Percentiles rank a stretch among this genome's conserved stretches.
These are phyloP conservation scores for Kodamaea lidongshanica DNA, from an alignment of 805 yeast species.

Conservation along the genomic window DNA sequence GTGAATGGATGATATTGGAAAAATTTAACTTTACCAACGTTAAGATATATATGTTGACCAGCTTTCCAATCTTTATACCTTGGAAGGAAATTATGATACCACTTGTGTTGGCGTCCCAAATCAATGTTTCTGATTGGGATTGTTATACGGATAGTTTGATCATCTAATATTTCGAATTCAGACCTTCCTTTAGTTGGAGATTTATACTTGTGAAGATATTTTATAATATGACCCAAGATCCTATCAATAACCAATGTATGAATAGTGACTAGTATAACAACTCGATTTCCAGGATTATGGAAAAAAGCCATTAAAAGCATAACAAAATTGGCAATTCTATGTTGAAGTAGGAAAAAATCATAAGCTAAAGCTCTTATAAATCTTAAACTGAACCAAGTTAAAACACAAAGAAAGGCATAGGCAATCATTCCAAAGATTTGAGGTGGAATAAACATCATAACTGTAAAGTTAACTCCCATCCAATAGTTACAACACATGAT, in stretches of 20 bases:
- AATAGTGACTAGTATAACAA: slow-evolving; percentile 34
- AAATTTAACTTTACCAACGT: slow-evolving; percentile 30
- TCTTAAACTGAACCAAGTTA: slow-evolving; percentile 31
- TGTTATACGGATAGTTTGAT: slow-evolving; percentile 32
- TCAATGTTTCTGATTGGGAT: slow-evolving; percentile 27
- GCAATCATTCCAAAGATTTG: slow-evolving; percentile 47
- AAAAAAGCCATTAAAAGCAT: slow-evolving; percentile 39
- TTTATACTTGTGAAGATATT: slow-evolving; percentile 25
- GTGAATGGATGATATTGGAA: slow-evolving; percentile 46
- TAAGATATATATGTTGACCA: slow-evolving; percentile 43
- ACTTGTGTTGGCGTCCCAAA: slow-evolving; percentile 12
- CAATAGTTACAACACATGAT: slow-evolving; percentile 32
- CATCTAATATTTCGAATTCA: slow-evolving; percentile 35
- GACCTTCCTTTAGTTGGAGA: slow-evolving; percentile 37
- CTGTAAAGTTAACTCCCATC: slow-evolving; percentile 30
- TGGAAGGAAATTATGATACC: slow-evolving; percentile 29
- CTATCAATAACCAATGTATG: slow-evolving; percentile 40
- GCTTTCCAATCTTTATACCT: slow-evolving; percentile 40
- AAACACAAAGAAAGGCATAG: slow-evolving; percentile 29
- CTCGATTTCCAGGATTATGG: slow-evolving; percentile 33
- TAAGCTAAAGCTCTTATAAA: slow-evolving; percentile 34
- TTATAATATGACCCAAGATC: slow-evolving; percentile 23
- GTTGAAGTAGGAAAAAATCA: slow-evolving; percentile 41
- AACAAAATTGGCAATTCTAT: slow-evolving; percentile 34
- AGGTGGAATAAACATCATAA: slow-evolving; percentile 43